phyloP scores from a whole-genome alignment of 116 monocot genomes.

The Dioscorea cayenensis region DNA sequence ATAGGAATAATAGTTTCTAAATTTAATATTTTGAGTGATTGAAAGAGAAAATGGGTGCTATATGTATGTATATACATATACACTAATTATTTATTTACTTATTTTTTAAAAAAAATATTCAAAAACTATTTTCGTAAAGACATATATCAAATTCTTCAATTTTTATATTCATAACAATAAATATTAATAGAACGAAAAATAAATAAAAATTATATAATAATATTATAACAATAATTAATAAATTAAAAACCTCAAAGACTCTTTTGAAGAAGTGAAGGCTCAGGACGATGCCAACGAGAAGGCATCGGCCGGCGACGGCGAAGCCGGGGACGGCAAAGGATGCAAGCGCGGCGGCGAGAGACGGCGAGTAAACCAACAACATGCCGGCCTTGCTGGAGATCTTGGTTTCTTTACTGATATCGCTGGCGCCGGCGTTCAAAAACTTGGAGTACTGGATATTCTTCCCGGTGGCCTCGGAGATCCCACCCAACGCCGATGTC shows the following conservation, averaged over 20 bases:
- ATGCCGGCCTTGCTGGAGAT: constrained; percentile 50
- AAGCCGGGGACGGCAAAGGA: constrained; percentile 33
- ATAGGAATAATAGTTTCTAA: too few relatives aligned
- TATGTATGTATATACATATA: too few relatives aligned
- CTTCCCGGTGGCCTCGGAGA: constrained; percentile 38
- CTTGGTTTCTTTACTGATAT: not conserved
- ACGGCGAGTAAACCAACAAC: constrained; percentile 50
- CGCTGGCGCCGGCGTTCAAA: constrained; percentile 9
- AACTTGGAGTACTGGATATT: constrained; percentile 79
- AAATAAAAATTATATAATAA: too few relatives aligned
- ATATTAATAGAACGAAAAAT: too few relatives aligned
- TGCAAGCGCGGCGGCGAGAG: constrained; percentile 31
- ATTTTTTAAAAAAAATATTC: too few relatives aligned
- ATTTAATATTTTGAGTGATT: too few relatives aligned
- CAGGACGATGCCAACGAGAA: constrained; percentile 30
- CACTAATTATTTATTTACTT: too few relatives aligned
- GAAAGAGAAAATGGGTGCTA: too few relatives aligned
- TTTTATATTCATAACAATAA: too few relatives aligned
- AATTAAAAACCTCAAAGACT: constrained; percentile 48
- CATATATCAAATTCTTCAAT: too few relatives aligned
- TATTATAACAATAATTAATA: too few relatives aligned
- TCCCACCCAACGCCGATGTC: constrained; percentile 14
- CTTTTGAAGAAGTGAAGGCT: constrained; percentile 65
- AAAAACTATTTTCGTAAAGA: too few relatives aligned
- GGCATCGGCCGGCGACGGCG: not conserved